Conservation (phyloP, 2,329 filamentous ascomycete genomes). For the Aureobasidium sp. region DNA sequence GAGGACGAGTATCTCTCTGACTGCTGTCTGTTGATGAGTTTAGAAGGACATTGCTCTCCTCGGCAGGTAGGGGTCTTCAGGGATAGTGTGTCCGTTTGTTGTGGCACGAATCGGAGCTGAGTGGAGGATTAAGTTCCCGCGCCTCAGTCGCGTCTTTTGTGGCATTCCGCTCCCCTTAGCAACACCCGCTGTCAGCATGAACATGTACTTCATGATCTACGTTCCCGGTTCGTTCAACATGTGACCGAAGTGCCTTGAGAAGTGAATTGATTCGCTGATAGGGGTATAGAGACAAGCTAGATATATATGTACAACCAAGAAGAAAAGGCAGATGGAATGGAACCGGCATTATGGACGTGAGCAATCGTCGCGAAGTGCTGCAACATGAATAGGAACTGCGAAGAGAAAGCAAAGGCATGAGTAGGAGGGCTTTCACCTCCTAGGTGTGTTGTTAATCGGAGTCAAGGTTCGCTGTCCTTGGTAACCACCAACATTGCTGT, state of each 20-base stretch:
- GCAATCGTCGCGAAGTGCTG: not conserved
- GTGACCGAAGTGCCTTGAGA: not conserved
- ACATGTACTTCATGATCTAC: not conserved
- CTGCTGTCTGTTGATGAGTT: not conserved
- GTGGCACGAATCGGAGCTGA: not conserved
- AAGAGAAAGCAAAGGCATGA: not conserved
- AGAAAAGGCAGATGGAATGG: not conserved
- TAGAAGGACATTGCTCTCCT: not conserved
- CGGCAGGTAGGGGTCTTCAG: not conserved
- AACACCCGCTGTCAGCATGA: constrained; percentile 5
- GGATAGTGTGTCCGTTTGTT: constrained; percentile 3
- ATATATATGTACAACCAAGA: constrained; percentile 7
- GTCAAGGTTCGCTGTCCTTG: constrained; percentile 22
- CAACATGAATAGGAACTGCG: not conserved
- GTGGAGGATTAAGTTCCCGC: constrained; percentile 10
- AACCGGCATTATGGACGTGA: not conserved
- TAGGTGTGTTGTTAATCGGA: constrained; percentile 19
- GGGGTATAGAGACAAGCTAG: constrained; percentile 8
- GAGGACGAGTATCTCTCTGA: not conserved
- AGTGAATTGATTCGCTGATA: not conserved
- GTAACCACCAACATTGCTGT: constrained; percentile 22
- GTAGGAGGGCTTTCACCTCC: not conserved
- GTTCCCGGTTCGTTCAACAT: not conserved
- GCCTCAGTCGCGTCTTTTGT: constrained; percentile 2
- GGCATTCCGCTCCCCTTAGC: constrained; percentile 11